Percentiles rank a stretch among this genome's conserved stretches.
These are phyloP conservation scores for Pleurotus eryngii DNA, from an alignment of 768 basidiomycete species.

Conservation along the genomic window DNA sequence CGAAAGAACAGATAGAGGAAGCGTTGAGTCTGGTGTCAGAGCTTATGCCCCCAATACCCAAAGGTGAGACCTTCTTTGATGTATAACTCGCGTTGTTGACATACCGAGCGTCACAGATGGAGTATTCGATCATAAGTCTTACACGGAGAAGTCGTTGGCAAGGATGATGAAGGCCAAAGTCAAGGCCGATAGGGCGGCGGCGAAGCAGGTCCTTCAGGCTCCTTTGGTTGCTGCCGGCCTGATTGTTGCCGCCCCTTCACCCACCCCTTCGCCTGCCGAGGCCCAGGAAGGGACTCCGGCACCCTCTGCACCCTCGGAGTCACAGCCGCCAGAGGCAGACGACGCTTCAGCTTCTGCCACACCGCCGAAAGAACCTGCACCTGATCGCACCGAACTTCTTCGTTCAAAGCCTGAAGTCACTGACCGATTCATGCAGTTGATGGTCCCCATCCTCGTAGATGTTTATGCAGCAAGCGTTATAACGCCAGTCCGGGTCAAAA, in stretches of 20 bases:
- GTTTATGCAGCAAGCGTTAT: constrained; percentile 99
- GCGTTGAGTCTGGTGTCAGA: constrained; percentile 86
- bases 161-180: constrained; percentile 79
- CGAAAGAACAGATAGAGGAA: constrained; percentile 98
- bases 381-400: constrained; percentile 72
- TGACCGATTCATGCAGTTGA: constrained; percentile 79
- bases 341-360: constrained; percentile 28
- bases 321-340: constrained; percentile 40
- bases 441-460: constrained; percentile 93
- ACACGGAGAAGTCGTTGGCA: constrained; percentile 81
- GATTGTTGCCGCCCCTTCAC: constrained; percentile 1
- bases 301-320: constrained; percentile 23
- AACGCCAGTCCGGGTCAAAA: constrained; percentile 82
- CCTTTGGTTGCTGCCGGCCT: constrained; percentile 17
- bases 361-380: constrained; percentile 29
- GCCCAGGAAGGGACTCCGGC: constrained; percentile 11
- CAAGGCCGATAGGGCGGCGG: constrained; percentile 75
- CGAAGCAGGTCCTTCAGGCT: constrained; percentile 46
- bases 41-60: constrained; percentile 88
- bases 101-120: constrained; percentile 56
- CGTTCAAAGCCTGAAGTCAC: constrained; percentile 75
- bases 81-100: not conserved
- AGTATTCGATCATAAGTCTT: constrained; percentile 88
- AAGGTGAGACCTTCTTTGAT: constrained; percentile 49
- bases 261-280: constrained; percentile 23